Evolutionary conservation across 768 basidiomycete genomes (phyloP), one percentile per base, ranked within the genome.

Genomic region (Lentinula sp.): DNA sequence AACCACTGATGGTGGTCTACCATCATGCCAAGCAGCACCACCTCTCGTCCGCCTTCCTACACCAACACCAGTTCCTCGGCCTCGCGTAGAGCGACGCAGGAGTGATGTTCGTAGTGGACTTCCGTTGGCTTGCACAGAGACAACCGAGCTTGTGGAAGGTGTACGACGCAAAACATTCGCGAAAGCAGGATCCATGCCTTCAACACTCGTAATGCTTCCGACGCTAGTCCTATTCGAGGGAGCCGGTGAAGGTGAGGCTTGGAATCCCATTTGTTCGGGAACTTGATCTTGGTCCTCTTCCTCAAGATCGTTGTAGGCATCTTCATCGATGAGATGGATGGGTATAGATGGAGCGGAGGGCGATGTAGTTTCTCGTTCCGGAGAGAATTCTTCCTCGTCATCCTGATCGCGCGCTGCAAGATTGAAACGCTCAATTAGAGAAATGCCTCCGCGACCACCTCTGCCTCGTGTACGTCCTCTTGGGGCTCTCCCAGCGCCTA

Each of bases 161-260:
- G 78, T 72, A 21, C 86, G 85, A 59, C 83, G 83, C 49, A 93
- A 83, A 13, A 92, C 79, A 62, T 89, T 90, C 57, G 91, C 91
- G 67, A 91, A 95, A 0, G 75, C 80, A 9, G 93, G 93, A 63
- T 94, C 93, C 88, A 95, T 91, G 48, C 91, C 91, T 60, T 93
- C 91, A 4, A 91, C 81, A 40, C 48, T 51, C 15, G 61, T 58
- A 18, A 50, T 43, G 54, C 59, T 61, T 18, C 48, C 50, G 15
- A 52, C 42, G 66, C 87, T 90, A 5, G 83, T 83, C 39, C 86
- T 79, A 66, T 89, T 88, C 3, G 86, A 87, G 9, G 73, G 75
- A 8, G 78, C 74, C 1, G 80, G 78, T 2, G 80, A 80, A 31
- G 66, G 71, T 13, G 71, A 71, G 2, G 58, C 58, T 57, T 57